These are phyloP conservation scores for Trichosporon sp. DNA, from an alignment of 1,284 basidiomycete species.

Conservation along the genomic window DNA sequence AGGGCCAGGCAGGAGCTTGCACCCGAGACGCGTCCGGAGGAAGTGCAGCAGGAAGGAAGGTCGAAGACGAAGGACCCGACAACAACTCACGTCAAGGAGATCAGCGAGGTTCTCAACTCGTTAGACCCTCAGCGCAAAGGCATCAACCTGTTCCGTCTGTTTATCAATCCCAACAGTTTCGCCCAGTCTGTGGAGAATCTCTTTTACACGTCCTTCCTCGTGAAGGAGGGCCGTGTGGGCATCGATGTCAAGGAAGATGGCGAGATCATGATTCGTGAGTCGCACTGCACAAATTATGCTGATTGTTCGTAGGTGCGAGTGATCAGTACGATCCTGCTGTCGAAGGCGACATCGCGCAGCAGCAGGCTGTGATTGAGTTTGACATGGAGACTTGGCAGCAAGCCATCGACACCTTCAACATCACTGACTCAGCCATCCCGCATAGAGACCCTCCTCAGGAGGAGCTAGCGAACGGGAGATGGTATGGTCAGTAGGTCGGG, in stretches of 20 bases:
- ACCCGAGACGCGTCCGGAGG: constrained; percentile 26
- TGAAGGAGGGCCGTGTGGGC: constrained; percentile 49
- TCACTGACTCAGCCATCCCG: constrained; percentile 48
- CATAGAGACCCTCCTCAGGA: constrained; percentile 23
- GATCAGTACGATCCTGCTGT: constrained; percentile 33
- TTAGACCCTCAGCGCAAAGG: constrained; percentile 28
- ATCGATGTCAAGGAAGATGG: constrained; percentile 44
- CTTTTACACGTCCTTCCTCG: constrained; percentile 54
- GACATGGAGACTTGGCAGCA: constrained; percentile 47
- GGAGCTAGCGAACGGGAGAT: constrained; percentile 4
- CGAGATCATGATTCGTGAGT: constrained; percentile 48
- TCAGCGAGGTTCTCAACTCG: constrained; percentile 21
- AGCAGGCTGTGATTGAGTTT: constrained; percentile 53
- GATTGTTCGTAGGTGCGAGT: constrained; percentile 10
- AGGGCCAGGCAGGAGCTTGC: constrained; percentile 7
- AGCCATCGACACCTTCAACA: constrained; percentile 49
- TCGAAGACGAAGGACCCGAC: constrained; percentile 26
- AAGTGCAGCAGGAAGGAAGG: constrained; percentile 19
- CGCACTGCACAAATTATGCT: neutral
- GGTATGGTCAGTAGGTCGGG: constrained; percentile 3
- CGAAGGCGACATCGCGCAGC: constrained; percentile 29
- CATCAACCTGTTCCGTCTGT: constrained; percentile 46
- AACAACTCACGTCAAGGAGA: constrained; percentile 23
- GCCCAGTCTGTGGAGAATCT: constrained; percentile 54
- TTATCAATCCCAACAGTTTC: constrained; percentile 13